Evolutionary conservation across 78 protist species (phyloP), one percentile per base, ranked within the genome.

Genomic region (Neovahlkampfia damariscottae): DNA sequence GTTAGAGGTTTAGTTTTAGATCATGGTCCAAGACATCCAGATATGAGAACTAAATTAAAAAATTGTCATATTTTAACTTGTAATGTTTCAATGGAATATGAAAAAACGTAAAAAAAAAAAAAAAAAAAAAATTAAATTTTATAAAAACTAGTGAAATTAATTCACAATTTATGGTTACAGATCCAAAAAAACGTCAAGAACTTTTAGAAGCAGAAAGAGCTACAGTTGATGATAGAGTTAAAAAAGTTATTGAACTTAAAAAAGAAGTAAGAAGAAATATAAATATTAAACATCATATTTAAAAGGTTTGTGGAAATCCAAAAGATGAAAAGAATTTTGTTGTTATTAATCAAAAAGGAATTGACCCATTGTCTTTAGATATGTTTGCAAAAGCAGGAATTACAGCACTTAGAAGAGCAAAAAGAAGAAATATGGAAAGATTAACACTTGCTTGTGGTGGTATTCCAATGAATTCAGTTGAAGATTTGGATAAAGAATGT

Each of bases 11-110:
- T 97, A 2, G 99, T 98, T 9, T 77, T 98, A 4, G 99, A 98
- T 76, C 99, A 98, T 82, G 99, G 99, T 8, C 84, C 96, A 0
- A 86, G 99, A 19, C 99, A 96, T 74, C 99, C 99, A 36, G 98
- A 91, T 85, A 97, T 97, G 99, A 94, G 94, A 41, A 89, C 84
- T 84, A 28, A 34, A 36, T 50, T 87, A 2, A 82, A 84, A 71
- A 87, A 97, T 67, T 67, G 86, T 50, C 85, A 62, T 83, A 78
- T 96, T 62, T 87, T 96, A 50, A 95, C 91, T 8, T 74, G 90
- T 82, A 97, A 97, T 87, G 95, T 95, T 62, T 88, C 96, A 29
- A 88, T 98, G 41, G 99, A 98, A 74, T 98, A 89, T 78, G 98
- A 96, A 81, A 94, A 93, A 85, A 84, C 94, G 90, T n/a, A n/a